Conservation (phyloP, 2,329 filamentous ascomycete species). For the Paraphoma chrysanthemicola region DNA sequence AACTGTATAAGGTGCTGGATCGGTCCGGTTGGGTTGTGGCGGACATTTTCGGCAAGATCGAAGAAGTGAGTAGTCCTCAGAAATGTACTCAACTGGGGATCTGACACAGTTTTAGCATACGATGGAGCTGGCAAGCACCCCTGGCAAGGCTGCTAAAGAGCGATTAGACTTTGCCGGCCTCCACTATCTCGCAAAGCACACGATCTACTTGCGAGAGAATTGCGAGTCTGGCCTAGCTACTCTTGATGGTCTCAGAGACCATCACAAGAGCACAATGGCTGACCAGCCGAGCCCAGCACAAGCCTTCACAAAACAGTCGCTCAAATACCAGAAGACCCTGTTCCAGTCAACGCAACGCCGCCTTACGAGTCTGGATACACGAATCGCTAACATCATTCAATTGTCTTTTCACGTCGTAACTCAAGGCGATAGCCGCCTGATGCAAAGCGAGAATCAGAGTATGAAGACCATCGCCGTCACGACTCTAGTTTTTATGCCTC, state of each 20-base stretch:
- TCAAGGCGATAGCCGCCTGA: constrained; percentile 45
- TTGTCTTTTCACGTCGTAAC: constrained; percentile 51
- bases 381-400: constrained; percentile 49
- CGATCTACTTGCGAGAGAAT: constrained; percentile 47
- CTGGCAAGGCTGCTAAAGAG: constrained; percentile 23
- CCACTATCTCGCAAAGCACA: constrained; percentile 50
- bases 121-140: constrained; percentile 23
- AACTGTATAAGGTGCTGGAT: constrained; percentile 41
- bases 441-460: constrained; percentile 49
- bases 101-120: constrained; percentile 25
- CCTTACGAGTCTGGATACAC: constrained; percentile 43
- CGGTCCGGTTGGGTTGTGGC: constrained; percentile 35
- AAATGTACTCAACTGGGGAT: background rate
- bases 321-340: constrained; percentile 40
- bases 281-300: constrained; percentile 8
- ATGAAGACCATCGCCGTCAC: constrained; percentile 57
- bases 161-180: constrained; percentile 33
- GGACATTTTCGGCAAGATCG: constrained; percentile 39
- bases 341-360: constrained; percentile 46
- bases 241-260: constrained; percentile 27
- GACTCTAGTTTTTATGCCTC: constrained; percentile 54
- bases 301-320: constrained; percentile 20
- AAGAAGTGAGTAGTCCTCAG: constrained; percentile 26
- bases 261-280: constrained; percentile 18
- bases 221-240: constrained; percentile 39